Conservation (phyloP, 352 stramenopile species). For the Pythium aristosporum region DNA sequence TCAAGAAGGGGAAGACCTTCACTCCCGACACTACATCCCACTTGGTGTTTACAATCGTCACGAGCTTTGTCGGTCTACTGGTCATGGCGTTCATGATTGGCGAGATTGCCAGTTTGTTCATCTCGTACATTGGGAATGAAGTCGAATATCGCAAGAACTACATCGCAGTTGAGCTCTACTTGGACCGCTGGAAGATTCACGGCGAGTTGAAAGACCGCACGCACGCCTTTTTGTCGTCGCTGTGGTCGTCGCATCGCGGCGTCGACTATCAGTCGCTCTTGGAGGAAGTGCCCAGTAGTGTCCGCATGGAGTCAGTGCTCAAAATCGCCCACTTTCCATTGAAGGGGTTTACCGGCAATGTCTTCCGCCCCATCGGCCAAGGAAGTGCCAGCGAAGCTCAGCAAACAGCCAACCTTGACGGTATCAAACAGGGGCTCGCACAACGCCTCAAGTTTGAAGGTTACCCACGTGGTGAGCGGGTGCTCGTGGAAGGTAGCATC, state of each 20-base stretch:
- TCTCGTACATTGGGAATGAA: slow-evolving; percentile 73
- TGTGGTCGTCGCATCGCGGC: slow-evolving; percentile 62
- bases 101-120: slow-evolving; percentile 69
- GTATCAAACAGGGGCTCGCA: slow-evolving; percentile 41
- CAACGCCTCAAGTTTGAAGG: slow-evolving; percentile 56
- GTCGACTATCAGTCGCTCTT: slow-evolving; percentile 62
- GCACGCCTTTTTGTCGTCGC: slow-evolving; percentile 53
- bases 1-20: slow-evolving; percentile 67
- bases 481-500: slow-evolving; percentile 64
- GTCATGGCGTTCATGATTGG: slow-evolving; percentile 73
- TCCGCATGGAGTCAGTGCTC: slow-evolving; percentile 53
- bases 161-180: slow-evolving; percentile 60
- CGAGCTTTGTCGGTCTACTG: slow-evolving; percentile 51
- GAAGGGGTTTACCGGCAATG: slow-evolving; percentile 33
- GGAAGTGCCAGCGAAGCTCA: slow-evolving; percentile 18
- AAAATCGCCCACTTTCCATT: slow-evolving; percentile 46
- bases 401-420: slow-evolving; percentile 23
- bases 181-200: slow-evolving; percentile 49
- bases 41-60: slow-evolving; percentile 49
- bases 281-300: slow-evolving; percentile 43
- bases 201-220: slow-evolving; percentile 41
- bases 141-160: slow-evolving; percentile 73
- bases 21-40: slow-evolving; percentile 42
- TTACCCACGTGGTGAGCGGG: slow-evolving; percentile 55
- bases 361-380: slow-evolving; percentile 43